Base-by-base conservation (phyloP, 805 yeast species). In the Grigorovia humatica region DNA sequence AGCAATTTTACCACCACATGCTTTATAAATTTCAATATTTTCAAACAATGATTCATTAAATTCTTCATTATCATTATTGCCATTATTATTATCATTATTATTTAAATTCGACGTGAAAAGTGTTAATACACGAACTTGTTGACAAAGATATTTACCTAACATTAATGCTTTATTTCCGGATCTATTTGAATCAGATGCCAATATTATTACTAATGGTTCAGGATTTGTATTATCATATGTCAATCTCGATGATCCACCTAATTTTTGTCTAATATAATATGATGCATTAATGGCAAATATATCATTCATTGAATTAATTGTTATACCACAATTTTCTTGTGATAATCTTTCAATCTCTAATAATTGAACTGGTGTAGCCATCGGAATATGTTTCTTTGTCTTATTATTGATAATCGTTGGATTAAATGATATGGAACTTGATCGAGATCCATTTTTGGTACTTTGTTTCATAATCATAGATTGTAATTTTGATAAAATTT, bases 141-240 rank as follows among this genome's bases (percentile, higher is more conserved):
- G 87, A 48, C 66, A 62, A 49, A 90, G 73, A 58, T 85, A 89
- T 55, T 95, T 78, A 0, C 89, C 96, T 0, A 90, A 75, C 0
- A 89, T 87, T 51, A 88, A 68, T 0, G 90, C 89, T 52, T 88
- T 72, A 6, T 82, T 75, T 20, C 96, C 95, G 20, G 91, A 76
- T 51, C 83, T 72, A 51, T 82, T 81, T 45, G 61, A 54, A 59
- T 84, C 83, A n/a, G 95, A 93, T 3, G 79, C 80, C 29, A 88
- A 70, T 1, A 84, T 69, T 13, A 88, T 70, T 2, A 86, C 83
- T 51, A 88, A 69, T 1, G 96, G 96, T 9, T 89, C 85, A 18
- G 86, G 74, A 62, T 89, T 88, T 61, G 83, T 88, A 63, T 85
- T 85, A n/a, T 73, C 70, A 30, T 75, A 71, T 42, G 80, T 75